Percentiles rank a stretch among this genome's conserved stretches.
phyloP scores from a whole-genome alignment of 495 filamentous ascomycete species.

The Tirmania nivea region DNA sequence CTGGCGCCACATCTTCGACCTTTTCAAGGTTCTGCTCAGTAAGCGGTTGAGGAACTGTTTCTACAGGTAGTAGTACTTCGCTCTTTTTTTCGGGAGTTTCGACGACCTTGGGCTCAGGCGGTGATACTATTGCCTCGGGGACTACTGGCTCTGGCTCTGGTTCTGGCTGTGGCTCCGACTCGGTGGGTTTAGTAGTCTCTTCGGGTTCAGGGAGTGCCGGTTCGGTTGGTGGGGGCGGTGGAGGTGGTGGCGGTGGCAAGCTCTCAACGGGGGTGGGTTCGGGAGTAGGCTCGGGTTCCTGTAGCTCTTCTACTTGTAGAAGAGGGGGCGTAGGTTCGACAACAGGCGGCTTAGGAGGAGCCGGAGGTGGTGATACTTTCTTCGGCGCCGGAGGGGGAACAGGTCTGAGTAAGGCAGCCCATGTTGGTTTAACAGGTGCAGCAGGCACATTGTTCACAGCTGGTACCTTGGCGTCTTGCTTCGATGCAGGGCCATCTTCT shows the following conservation, averaged over 20 bases:
- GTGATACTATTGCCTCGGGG: slow-evolving; percentile 11
- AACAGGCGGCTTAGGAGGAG: slow-evolving; percentile 9
- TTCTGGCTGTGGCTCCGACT: slow-evolving; percentile 11
- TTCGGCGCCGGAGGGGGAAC: slow-evolving; percentile 18
- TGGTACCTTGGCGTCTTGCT: slow-evolving; percentile 19
- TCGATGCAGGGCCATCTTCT: slow-evolving; percentile 14
- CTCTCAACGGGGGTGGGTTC: slow-evolving; percentile 3
- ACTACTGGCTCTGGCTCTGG: slow-evolving; percentile 4
- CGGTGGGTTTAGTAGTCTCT: slow-evolving; percentile 5
- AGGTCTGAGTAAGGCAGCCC: slow-evolving; percentile 24
- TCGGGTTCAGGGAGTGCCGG: slow-evolving; percentile 6
- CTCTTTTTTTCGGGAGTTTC: slow-evolving; percentile 2
- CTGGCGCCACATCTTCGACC: slow-evolving; percentile 54
- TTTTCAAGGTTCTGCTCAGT: slow-evolving; percentile 84
- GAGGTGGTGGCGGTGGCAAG: slow-evolving; percentile 2
- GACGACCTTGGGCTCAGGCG: slow-evolving; percentile 19
- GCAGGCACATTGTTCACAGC: slow-evolving; percentile 18
- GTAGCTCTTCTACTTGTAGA: neutral
- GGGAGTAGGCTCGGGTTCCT: slow-evolving; percentile 20
- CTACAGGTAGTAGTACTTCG: slow-evolving; percentile 14
- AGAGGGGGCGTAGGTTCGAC: neutral
- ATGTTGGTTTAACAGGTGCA: slow-evolving; percentile 13
- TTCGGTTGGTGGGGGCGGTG: slow-evolving; percentile 3
- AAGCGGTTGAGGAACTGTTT: slow-evolving; percentile 25
- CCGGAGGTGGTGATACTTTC: slow-evolving; percentile 13